Conservation (phyloP, 495 filamentous ascomycete species). For the Barbatosphaeria neglecta region DNA sequence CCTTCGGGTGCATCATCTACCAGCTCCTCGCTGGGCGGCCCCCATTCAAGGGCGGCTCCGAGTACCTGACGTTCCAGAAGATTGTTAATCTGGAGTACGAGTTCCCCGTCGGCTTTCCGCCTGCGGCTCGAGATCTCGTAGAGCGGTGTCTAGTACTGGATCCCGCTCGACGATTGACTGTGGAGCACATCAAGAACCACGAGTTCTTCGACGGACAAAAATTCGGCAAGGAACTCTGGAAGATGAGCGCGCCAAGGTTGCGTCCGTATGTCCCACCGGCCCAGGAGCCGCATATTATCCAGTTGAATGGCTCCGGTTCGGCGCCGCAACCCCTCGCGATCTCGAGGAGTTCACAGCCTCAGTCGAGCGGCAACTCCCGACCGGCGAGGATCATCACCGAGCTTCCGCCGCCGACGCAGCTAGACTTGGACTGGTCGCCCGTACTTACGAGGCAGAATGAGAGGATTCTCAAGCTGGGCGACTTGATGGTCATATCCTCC, state of each 20-base stretch:
- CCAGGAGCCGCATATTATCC: conserved; percentile 64
- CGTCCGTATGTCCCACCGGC: conserved; percentile 75
- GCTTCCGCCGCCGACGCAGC: conserved; percentile 84
- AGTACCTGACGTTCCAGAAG: conserved; percentile 97
- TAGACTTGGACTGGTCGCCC: conserved; percentile 98
- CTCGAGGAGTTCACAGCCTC: conserved; percentile 26
- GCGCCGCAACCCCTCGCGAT: conserved; percentile 38
- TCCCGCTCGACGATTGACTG: conserved; percentile 72
- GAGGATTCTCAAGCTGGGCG: conserved; percentile 87
- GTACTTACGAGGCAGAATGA: conserved; percentile 86
- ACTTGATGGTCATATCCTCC: conserved; percentile 68
- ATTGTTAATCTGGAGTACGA: conserved; percentile 90
- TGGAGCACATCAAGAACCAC: conserved; percentile 96
- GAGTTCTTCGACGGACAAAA: conserved; percentile 87
- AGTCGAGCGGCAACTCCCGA: conserved; percentile 35
- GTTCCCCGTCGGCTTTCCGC: conserved; percentile 83
- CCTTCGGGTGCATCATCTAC: conserved; percentile 99
- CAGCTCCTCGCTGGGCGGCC: conserved; percentile 87
- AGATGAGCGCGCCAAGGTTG: conserved; percentile 77
- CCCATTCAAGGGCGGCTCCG: conserved; percentile 94
- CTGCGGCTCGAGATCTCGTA: conserved; percentile 79
- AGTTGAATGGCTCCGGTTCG: conserved; percentile 53
- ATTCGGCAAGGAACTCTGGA: conserved; percentile 83
- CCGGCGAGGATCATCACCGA: conserved; percentile 87
- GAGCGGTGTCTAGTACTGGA: conserved; percentile 88